Evolutionary conservation across 2,329 filamentous ascomycete genomes (phyloP), one percentile per base, ranked within the genome.

Genomic region (Neophaeococcomyces mojaviensis): DNA sequence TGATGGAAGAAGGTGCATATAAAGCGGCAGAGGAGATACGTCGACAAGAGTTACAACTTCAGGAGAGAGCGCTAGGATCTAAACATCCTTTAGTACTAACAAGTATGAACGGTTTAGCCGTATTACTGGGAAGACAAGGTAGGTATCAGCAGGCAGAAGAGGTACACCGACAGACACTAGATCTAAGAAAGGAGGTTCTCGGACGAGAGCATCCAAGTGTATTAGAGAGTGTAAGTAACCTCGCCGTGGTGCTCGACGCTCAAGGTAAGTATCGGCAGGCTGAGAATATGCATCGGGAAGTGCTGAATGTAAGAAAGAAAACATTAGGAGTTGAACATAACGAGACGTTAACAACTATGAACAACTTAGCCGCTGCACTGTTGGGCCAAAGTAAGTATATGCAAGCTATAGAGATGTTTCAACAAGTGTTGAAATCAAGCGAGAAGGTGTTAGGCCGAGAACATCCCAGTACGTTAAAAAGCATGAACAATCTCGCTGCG

Each of bases 51-150:
- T n/a, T n/a, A n/a, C n/a, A n/a, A n/a, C n/a, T n/a, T n/a, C n/a
- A n/a, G n/a, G n/a, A n/a, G n/a, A n/a, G n/a, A n/a, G n/a, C n/a
- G 28, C 48, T 59, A 12, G 58, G 57, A 3, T 16, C 41, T 10
- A 52, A 61, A 28, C 55, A 61, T 49, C 55, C 51, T 16, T 34
- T 54, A 13, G 61, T 58, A 4, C 47, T 59, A 12, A 44, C 8
- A 7, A 58, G 47, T 22, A 55, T 59, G 52, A 48, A 44, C 22
- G 54, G 49, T 26, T 38, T 59, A n/a, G 55, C 50, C 10, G 20
- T 7, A 18, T 26, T 31, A 24, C 35, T 44, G 22, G 10, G 35
- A 8, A 20, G 33, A 6, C 48, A 51, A 44, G 57, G 51, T 10
- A 48, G 39, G 12, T 55, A 52, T 37, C n/a, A n/a, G n/a, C n/a